Base-by-base conservation (phyloP, 2,329 filamentous ascomycete genomes). In the Apiospora arundinis region DNA sequence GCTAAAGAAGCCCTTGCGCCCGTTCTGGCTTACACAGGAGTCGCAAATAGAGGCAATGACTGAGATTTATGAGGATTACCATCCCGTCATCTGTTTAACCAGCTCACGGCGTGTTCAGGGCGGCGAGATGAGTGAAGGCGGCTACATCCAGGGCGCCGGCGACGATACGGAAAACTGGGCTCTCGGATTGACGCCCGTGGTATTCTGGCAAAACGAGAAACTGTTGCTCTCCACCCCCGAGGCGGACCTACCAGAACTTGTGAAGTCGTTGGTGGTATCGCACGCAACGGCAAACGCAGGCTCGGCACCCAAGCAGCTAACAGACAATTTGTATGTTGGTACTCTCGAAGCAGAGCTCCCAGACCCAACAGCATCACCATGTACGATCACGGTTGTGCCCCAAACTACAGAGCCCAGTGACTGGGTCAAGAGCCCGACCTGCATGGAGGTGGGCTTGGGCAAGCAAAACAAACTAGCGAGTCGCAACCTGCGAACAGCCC, bases 151-250 rank as follows among this genome's bases (percentile, higher is more conserved):
- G 82, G 96, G 96, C 68, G 95, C 95, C 0, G 96, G 93, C 2
- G 96, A 99, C 81, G 96, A 99, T 80, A 94, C 93, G 16, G 96
- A 99, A 84, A 94, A 93, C 75, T 99, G 96, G 96, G 92, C 95
- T 1, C 84, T 89, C 28, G 94, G 94, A 0, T 87, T 98, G 21
- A 96, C 93, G 0, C 90, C 95, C 0, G 80, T 84, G 0, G 74
- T 95, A 0, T 99, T 97, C 82, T 99, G 96, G 96, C 81, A 81
- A 2, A 85, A 97, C 75, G 84, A 83, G 56, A 83, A 88, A 0
- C 49, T 78, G 7, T 83, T 98, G 14, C 83, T 97, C 25, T 80
- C 80, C 0, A 88, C 91, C 0, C 77, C 87, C 0, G 95, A 98
- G 77, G 87, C 89, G 12, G 90, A 94, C 2, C 81, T 90, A 0